A percentile compares a stretch with the other conserved stretches of the same genome.
These are phyloP conservation scores for Colletotrichum higginsianum DNA, from an alignment of 2,329 filamentous ascomycete genomes.

Conservation along the genomic window DNA sequence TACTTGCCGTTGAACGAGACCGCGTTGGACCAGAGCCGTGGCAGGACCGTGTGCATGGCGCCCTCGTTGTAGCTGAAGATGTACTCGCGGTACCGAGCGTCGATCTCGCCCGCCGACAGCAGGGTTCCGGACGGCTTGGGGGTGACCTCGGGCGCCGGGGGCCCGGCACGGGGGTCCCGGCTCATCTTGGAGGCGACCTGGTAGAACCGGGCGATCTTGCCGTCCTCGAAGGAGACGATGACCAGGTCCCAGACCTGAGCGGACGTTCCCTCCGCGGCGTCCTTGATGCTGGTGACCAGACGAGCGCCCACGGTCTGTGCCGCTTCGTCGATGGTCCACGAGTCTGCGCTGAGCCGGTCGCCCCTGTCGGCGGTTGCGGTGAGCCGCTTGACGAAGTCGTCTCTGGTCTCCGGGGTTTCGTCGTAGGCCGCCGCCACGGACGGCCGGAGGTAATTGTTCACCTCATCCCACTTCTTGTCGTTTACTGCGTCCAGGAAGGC, in stretches of 20 bases:
- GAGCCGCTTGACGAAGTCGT: slow-evolving; percentile 13
- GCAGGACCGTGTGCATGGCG: not conserved
- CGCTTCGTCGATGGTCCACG: slow-evolving; percentile 4
- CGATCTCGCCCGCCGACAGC: slow-evolving; percentile 3
- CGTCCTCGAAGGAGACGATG: slow-evolving; percentile 22
- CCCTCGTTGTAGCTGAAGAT: slow-evolving; percentile 32
- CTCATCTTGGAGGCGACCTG: not conserved
- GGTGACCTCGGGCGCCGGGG: not conserved
- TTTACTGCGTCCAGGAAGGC: slow-evolving; percentile 16
- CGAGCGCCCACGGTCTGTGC: slow-evolving; percentile 13
- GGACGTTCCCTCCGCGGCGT: not conserved
- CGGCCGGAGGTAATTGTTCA: not conserved
- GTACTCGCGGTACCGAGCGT: slow-evolving; percentile 1
- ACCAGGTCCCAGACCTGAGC: slow-evolving; percentile 12
- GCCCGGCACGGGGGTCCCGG: not conserved
- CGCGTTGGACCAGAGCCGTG: not conserved
- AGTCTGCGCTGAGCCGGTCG: slow-evolving; percentile 15
- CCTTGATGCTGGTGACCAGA: not conserved
- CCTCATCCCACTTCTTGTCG: slow-evolving; percentile 26
- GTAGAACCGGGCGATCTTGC: slow-evolving; percentile 27
- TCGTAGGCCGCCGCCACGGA: slow-evolving; percentile 1
- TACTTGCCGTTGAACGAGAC: not conserved
- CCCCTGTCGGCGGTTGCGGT: slow-evolving; percentile 6
- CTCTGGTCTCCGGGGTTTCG: not conserved
- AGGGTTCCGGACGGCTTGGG: not conserved